Evolutionary conservation across 352 stramenopile species (phyloP), one percentile per base, ranked within the genome.

Genomic region (Phytophthora hibernalis): DNA sequence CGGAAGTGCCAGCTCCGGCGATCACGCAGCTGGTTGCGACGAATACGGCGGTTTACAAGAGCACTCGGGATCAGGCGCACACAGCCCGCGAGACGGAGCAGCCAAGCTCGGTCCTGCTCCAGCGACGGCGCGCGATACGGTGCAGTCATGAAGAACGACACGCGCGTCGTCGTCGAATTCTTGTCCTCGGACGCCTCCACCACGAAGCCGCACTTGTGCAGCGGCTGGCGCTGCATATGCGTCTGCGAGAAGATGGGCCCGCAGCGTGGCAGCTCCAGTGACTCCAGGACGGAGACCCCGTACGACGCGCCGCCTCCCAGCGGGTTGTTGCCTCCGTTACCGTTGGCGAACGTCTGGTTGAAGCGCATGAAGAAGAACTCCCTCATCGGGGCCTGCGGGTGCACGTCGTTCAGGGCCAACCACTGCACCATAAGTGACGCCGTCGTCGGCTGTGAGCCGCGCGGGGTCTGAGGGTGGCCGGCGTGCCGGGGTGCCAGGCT

Each of bases 331-430:
- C 63, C 40, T 48, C 54, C 58, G 48, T 80, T 78, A 5, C 83
- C 72, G 21, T 69, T 62, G 66, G 54, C 60, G 65, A 85, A 90
- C 43, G 35, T 75, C 63, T 90, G 80, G 61, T 89, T 85, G 66
- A 89, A 94, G 16, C 85, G 82, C 82, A 93, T 85, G 60, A 91
- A 93, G 54, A 94, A 74, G 43, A 91, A 92, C 51, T 95, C 87
- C 44, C 85, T 76, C n/a, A 85, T 56, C 20, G 85, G 87, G 1
- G 84, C 54, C 56, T 84, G 71, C 18, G 76, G 67, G 22, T 72
- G 79, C 44, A 79, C 43, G 59, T 92, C 82, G 42, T 85, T 88
- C n/a, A 93, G 57, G 21, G 83, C 81, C 38, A 93, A 58, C 87
- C 87, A 95, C 69, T 95, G 80, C 43, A 90, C 70, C 56, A 79